Evolutionary conservation across 192 early-diverging fungal genomes (phyloP), one percentile per base, ranked within the genome.

Genomic region (Linnemannia exigua): DNA sequence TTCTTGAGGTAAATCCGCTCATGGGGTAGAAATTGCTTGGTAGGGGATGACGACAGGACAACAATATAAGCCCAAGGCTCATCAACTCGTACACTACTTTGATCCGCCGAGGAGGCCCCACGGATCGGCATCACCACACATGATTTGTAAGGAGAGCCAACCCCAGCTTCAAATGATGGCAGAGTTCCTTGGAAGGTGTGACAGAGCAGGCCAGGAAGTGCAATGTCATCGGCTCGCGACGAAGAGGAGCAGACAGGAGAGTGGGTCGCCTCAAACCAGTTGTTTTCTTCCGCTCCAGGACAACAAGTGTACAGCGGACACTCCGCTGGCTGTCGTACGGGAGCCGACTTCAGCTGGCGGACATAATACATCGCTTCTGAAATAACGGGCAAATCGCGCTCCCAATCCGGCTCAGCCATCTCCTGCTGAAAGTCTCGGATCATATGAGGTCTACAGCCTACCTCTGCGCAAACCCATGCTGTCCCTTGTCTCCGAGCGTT

Each of bases 1-100:
- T 90, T 89, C 58, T 81, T 76, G 69, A 91, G 74, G 44, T 89
- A 92, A 22, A 88, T 81, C 36, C 85, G 72, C 67, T 90, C 88
- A 33, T 90, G 89, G 15, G 80, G 47, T 16, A 81, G 74, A 50
- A 92, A 91, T 37, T 90, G 81, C 31, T 88, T 83, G 8, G 81
- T 80, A 15, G 20, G 72, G 3, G 82, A 79, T 5, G 82, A 78
- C 0, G 77, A 61, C 77, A 84, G 19, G 1, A 79, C 76, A 2
- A 84, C 77, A 75, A 84, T 75, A 35, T 84, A 84, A 20, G 82
- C 82, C 82, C 82, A 84, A 36, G 82, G 82, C 28, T 79, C 76
- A 9, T 66, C 67, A 17, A 28, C 61, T 22, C 31, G 7, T 6
- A 16, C 19, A 2, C 11, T 37, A 15, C 71, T 20, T 35, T 19